phyloP scores from a whole-genome alignment of 202 grass and related monocot species.

The Panicum virgatum region DNA sequence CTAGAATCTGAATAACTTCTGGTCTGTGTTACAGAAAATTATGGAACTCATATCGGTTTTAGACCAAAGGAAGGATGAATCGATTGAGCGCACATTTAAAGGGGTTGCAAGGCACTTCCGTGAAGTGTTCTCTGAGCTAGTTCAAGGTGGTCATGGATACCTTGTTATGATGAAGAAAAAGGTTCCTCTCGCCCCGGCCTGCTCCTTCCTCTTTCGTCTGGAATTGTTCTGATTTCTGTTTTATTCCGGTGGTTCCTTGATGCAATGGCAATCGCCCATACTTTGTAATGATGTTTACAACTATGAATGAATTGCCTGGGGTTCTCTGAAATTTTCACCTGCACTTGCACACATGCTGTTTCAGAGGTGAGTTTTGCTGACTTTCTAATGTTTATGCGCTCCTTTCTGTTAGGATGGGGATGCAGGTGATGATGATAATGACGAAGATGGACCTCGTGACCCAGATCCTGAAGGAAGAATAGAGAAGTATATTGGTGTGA shows the following conservation, averaged over 20 bases:
- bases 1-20: constrained; percentile 24
- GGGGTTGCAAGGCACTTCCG: constrained; percentile 94
- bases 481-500: constrained; percentile 94
- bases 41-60: constrained; percentile 86
- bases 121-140: constrained; percentile 94
- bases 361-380: constrained; percentile 11
- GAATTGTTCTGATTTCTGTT: too few relatives aligned
- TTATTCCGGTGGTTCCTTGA: too few relatives aligned
- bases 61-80: constrained; percentile 99
- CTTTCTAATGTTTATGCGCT: constrained; percentile 11
- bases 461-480: constrained; percentile 90
- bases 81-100: constrained; percentile 99
- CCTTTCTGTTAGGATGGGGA: constrained; percentile 76
- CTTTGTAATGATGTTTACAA: neutral
- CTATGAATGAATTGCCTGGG: neutral
- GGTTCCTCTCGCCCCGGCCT: constrained; percentile 30
- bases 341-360: constrained; percentile 3
- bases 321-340: constrained; percentile 1
- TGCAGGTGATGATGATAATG: constrained; percentile 77
- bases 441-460: constrained; percentile 76
- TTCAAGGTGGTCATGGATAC: constrained; percentile 93
- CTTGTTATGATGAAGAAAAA: constrained; percentile 99
- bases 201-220: too few relatives aligned
- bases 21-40: constrained; percentile 77
- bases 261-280: too few relatives aligned